Base-by-base conservation (phyloP, 495 filamentous ascomycete genomes). In the Neurospora sp. region DNA sequence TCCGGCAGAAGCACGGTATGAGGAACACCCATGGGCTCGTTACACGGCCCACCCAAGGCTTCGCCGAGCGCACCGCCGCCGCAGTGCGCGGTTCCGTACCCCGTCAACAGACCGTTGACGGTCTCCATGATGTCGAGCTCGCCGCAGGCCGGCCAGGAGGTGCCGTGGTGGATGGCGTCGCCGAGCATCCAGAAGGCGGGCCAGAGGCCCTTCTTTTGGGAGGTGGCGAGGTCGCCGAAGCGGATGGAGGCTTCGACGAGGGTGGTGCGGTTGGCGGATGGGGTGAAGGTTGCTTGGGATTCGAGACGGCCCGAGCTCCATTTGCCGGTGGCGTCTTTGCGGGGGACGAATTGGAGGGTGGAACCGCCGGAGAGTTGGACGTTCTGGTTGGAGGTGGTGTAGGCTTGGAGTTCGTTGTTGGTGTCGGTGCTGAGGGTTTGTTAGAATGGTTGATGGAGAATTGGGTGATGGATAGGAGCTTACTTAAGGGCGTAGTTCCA, bases 71-170 rank as follows among this genome's bases (percentile, higher is more conserved):
- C 44, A 18, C 70, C 39, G 11, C 59, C 48, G 3, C 85, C 85
- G 77, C 85, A 88, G 78, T 88, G 86, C 0, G 82, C 73, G 14
- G 86, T 88, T 31, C 84, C 84, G 74, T 82, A 83, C 37, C 79
- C 83, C 68, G 77, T 81, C n/a, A 79, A 71, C 14, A 72, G 68
- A 39, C 86, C 86, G 79, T 85, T 83, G 73, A 86, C 76, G 73
- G 82, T 85, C 79, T 87, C 85, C 76, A 86, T 82, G 72, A 86
- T 85, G 77, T 87, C 86, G 70, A 86, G 81, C 80, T 87, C 86
- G 73, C 85, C 85, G 79, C 82, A 83, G 22, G 38, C 70, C 0
- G 85, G 85, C 85, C 85, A 87, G n/a, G 71, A 59, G 4, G 83
- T 85, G 59, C 84, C 84, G 74, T 83, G 80, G 71, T 82, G 82